Conservation (phyloP, 306 rosid genomes). For the Myrica gale region DNA sequence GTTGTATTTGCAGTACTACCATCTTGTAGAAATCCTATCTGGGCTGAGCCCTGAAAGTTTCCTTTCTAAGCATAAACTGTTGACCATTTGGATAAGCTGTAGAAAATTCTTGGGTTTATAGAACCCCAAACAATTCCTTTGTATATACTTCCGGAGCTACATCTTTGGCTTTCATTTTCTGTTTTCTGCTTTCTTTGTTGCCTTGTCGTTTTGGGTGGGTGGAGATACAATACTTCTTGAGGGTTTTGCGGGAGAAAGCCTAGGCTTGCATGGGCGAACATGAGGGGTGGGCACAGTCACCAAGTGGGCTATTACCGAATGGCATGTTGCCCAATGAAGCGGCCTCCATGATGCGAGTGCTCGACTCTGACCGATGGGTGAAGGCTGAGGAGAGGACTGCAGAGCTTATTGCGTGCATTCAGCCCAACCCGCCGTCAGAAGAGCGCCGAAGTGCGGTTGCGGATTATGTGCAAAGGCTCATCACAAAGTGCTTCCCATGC, state of each 20-base stretch:
- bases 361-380: slow-evolving; percentile 74
- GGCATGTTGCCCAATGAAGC: slow-evolving; percentile 89
- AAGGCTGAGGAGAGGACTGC: slow-evolving; percentile 88
- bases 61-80: slow-evolving; percentile 17
- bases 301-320: slow-evolving; percentile 84
- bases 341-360: slow-evolving; percentile 66
- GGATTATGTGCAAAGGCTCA: slow-evolving; percentile 70
- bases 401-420: slow-evolving; percentile 88
- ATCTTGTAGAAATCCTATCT: slow-evolving; percentile 13
- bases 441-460: slow-evolving; percentile 81
- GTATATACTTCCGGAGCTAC: slow-evolving; percentile 2
- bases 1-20: slow-evolving; percentile 13
- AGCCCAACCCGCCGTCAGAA: slow-evolving; percentile 89
- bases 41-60: slow-evolving; percentile 27
- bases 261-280: slow-evolving; percentile 92
- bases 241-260: slow-evolving; percentile 36
- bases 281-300: slow-evolving; percentile 87
- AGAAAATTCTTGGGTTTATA: not conserved
- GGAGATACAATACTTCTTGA: slow-evolving; percentile 24
- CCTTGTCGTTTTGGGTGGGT: slow-evolving; percentile 29
- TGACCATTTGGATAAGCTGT: slow-evolving; percentile 12
- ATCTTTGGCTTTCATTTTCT: slow-evolving; percentile 17
- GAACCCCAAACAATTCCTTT: not conserved
- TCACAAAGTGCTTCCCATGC: slow-evolving; percentile 82
- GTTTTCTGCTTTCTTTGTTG: slow-evolving; percentile 28